Evolutionary conservation across 2,329 filamentous ascomycete genomes (phyloP).

Genomic region (Aspergillus neoniger): DNA sequence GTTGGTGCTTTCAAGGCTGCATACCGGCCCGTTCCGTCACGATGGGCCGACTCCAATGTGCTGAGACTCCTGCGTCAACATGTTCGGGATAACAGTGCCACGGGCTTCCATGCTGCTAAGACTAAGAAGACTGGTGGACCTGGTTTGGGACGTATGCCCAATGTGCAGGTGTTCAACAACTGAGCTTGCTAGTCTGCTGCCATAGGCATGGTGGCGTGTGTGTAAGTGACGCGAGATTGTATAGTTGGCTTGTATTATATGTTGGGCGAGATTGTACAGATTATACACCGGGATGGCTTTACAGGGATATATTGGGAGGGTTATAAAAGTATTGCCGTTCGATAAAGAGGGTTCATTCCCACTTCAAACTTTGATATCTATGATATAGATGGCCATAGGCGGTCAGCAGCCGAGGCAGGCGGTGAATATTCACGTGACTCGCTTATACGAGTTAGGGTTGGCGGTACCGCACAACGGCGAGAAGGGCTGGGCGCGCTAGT

Average conservation of each 20-base stretch:
- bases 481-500: slow-evolving; percentile 22
- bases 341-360: no score
- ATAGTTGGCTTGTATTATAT: not conserved
- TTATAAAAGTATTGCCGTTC: no score
- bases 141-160: slow-evolving; percentile 52
- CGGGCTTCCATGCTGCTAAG: slow-evolving; percentile 42
- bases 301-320: not conserved
- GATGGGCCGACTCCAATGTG: slow-evolving; percentile 84
- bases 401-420: not conserved
- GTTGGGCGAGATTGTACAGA: no score
- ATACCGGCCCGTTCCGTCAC: slow-evolving; percentile 81
- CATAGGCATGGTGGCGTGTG: not conserved
- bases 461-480: slow-evolving; percentile 26
- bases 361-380: no score
- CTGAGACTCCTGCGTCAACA: slow-evolving; percentile 75
- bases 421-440: slow-evolving; percentile 31
- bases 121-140: slow-evolving; percentile 39
- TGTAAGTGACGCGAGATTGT: not conserved
- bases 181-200: slow-evolving; percentile 7
- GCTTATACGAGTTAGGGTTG: slow-evolving; percentile 34
- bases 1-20: slow-evolving; percentile 91
- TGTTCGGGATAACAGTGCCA: slow-evolving; percentile 69
- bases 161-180: slow-evolving; percentile 44
- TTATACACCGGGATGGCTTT: no score
- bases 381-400: no score